Base-by-base conservation (phyloP, 352 stramenopile species). In the Phytopythium delawarense region DNA sequence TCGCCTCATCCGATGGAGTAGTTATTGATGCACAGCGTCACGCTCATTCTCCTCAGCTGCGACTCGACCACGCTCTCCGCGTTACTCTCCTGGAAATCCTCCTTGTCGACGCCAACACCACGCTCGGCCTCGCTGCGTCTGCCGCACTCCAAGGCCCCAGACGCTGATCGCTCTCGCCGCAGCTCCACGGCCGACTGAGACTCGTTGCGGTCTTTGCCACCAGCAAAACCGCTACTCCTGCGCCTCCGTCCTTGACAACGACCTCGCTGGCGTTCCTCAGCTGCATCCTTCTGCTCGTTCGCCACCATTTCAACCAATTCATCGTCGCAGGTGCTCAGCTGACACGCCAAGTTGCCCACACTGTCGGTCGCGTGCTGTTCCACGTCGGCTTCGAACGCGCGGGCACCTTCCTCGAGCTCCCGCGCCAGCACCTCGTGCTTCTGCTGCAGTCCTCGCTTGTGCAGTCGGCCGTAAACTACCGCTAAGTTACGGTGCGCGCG, bases 401-500 rank as follows among this genome's bases (percentile, higher is more conserved):
- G 67, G 0, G 69, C 71, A 2, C 60, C 61, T 23, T 65, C 53
- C 15, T 65, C 63, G 12, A 78, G 68, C 0, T 50, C 52, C 0
- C 62, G 44, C 1, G 73, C 67, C 25, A 76, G 46, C 7, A 70
- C 74, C 51, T 87, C 79, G 55, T 90, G 75, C 16, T 71, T 54
- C 5, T 66, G 39, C 37, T 84, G 66, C 28, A 79, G 67, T 32
- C 74, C 63, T 21, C 69, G 61, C 25, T 75, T 78, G 54, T 77
- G 66, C 44, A 92, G 67, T 37, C 79, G 87, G 3, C 65, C 76
- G 51, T 83, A 89, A 23, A 92, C 70, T 11, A 91, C 67, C 8
- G 85, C 71, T 49, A 94, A 65, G 52, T 94, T 94, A 1, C 72
- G 70, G 50, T 94, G 83, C 37, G 85, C 85, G 18, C 85, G 71